These are phyloP conservation scores for Ensete ventricosum DNA, from an alignment of 176 grass and related monocot genomes.

Conservation along the genomic window DNA sequence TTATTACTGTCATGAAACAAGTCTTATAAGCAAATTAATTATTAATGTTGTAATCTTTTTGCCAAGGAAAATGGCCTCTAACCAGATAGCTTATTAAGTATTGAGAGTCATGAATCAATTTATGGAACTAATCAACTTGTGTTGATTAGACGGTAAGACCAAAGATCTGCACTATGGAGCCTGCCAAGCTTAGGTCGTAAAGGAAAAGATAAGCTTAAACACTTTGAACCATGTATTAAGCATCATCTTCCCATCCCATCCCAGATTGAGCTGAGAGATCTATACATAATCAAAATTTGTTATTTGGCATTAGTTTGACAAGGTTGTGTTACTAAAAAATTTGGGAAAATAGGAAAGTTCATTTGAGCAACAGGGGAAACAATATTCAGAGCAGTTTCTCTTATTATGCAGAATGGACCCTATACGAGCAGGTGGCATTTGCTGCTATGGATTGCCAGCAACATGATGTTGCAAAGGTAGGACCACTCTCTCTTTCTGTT, in stretches of 20 bases:
- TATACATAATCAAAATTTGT: no score
- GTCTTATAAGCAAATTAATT: no score
- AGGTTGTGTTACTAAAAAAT: no score
- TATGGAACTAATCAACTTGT: not conserved
- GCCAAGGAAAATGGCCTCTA: not conserved
- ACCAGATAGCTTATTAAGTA: not conserved
- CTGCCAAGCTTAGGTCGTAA: not conserved
- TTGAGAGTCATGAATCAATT: not conserved
- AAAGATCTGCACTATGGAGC: not conserved
- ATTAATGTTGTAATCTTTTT: not conserved
- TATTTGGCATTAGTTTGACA: no score
- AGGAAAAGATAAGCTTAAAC: no score
- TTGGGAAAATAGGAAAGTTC: no score
- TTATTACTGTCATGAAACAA: no score
- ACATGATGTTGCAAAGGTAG: conserved; percentile 77
- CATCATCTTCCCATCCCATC: no score
- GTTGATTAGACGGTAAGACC: not conserved
- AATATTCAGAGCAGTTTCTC: conserved; percentile 19
- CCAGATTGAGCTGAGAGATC: no score
- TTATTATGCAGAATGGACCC: conserved; percentile 83
- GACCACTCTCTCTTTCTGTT: not conserved
- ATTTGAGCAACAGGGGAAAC: not conserved
- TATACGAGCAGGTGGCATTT: conserved; percentile 88
- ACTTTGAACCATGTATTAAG: no score
- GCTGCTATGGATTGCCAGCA: conserved; percentile 95